Evolutionary conservation across 257 asterid genomes (phyloP), one percentile per base, ranked within the genome.

Genomic region (Fraxinus anomala): DNA sequence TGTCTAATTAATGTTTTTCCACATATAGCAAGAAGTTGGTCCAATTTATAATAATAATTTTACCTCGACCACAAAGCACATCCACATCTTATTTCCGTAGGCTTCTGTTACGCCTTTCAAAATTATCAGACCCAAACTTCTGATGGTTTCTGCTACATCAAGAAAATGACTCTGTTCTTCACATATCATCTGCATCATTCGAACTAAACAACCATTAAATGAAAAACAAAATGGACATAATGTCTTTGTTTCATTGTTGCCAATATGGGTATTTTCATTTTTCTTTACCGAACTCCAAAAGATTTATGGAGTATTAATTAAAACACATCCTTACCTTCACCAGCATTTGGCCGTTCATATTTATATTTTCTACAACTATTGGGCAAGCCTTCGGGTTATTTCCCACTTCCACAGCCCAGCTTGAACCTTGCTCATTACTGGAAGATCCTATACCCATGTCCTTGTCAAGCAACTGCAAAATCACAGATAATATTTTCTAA

Each of bases 361-460:
- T 88, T 70, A 91, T 79, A 76, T 96, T 96, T 85, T 96, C 99
- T 74, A 96, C 98, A 9, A 89, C 86, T 83, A 96, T 96, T 3
- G 97, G 98, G 85, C 92, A 93, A 67, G 83, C 89, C 87, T 92
- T 89, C 72, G 84, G 86, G 87, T 86, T 79, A 81, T 82, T 92
- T 74, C 99, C 99, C 80, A 93, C 93, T 89, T 96, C 99, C 86
- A 96, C 91, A 16, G 99, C 97, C 99, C 99, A 96, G 89, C 96
- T 96, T 37, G 99, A 96, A 73, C 98, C 98, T 84, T 88, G 94
- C 80, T 93, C 97, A 56, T 82, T 73, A 77, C 83, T 68, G 73
- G 97, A 86, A 77, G 92, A 83, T 77, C 88, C 88, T 84, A 83
- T 81, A 76, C 91, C 83, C 19, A 84, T 71, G 73, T 92, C 98